Base-by-base conservation (phyloP, 2,329 filamentous ascomycete species). In the Cercospora sp. region DNA sequence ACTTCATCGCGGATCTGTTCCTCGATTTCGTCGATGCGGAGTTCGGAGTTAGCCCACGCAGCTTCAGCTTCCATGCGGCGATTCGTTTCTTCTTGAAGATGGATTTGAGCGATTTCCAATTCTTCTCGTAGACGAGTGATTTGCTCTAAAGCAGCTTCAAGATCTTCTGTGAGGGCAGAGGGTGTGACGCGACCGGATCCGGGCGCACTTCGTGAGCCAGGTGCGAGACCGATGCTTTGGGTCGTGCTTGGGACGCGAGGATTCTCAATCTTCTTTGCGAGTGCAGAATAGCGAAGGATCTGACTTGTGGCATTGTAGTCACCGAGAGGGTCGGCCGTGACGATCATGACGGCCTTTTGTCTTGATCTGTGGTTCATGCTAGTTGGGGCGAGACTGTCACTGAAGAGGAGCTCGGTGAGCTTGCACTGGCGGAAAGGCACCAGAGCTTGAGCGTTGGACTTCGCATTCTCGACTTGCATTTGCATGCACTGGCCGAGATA, bases 301-400 rank as follows among this genome's bases (percentile, higher is more conserved):
- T 98, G 95, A 5, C 92, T 96, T 0, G 95, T 99, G 12, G 95
- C 93, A 77, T 98, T 98, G 83, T 94, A 97, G 79, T 99, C 95
- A 42, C 95, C 94, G 12, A 91, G 81, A 0, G 95, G 92, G 75
- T 99, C 94, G 3, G 94, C 95, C 0, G 94, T 97, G 16, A 98
- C 94, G 66, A 99, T 91, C 94, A 99, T 98, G 74, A 96, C 89
- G 1, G 90, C 94, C 75, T 91, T 94, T 77, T 98, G 95, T 0
- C 93, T 91, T 70, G 89, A 87, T 16, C 89, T 87, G 13, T 85
- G 83, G 18, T 68, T 60, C 20, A 76, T 73, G 75, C 82, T 75
- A 63, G 84, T 76, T 0, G 85, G 78, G 0, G 77, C 74, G 73
- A 83, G 84, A 33, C 80, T 83, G 75, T 85, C 85, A 64, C 80